Conservation (phyloP, 1,284 basidiomycete genomes). For the Rhizoctonia solani region DNA sequence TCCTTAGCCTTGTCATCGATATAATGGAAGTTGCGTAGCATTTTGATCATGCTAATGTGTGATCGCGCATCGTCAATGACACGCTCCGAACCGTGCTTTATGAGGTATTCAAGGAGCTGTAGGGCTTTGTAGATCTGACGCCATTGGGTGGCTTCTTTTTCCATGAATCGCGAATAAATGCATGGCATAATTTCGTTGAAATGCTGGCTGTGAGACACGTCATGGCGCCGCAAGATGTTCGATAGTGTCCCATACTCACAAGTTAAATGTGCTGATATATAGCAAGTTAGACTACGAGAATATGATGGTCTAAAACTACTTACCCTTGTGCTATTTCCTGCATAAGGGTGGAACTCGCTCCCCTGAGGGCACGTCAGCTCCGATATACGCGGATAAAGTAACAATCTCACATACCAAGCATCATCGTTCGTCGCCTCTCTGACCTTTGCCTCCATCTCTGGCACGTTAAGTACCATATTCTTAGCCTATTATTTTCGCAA, state of each 20-base stretch:
- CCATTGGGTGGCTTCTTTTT: conserved; percentile 98
- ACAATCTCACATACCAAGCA: conserved; percentile 70
- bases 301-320: conserved; percentile 44
- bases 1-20: conserved; percentile 99
- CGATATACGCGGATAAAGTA: not conserved
- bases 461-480: conserved; percentile 91
- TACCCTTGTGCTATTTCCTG: conserved; percentile 96
- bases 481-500: conserved; percentile 63
- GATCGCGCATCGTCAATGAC: conserved; percentile 97
- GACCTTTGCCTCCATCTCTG: conserved; percentile 97
- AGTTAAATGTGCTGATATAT: conserved; percentile 79
- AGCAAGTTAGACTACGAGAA: not conserved
- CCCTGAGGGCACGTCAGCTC: conserved; percentile 58
- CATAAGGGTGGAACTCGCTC: conserved; percentile 97
- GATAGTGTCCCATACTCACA: conserved; percentile 58
- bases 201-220: conserved; percentile 68
- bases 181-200: conserved; percentile 99
- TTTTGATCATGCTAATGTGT: conserved; percentile 94
- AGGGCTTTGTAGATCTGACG: conserved; percentile 99
- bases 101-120: conserved; percentile 91
- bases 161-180: conserved; percentile 94
- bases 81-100: conserved; percentile 98
- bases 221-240: not conserved
- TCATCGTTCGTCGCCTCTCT: conserved; percentile 98
- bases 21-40: conserved; percentile 97